These are phyloP conservation scores for Wolfiporia cocos DNA, from an alignment of 1,284 basidiomycete species.

Conservation along the genomic window DNA sequence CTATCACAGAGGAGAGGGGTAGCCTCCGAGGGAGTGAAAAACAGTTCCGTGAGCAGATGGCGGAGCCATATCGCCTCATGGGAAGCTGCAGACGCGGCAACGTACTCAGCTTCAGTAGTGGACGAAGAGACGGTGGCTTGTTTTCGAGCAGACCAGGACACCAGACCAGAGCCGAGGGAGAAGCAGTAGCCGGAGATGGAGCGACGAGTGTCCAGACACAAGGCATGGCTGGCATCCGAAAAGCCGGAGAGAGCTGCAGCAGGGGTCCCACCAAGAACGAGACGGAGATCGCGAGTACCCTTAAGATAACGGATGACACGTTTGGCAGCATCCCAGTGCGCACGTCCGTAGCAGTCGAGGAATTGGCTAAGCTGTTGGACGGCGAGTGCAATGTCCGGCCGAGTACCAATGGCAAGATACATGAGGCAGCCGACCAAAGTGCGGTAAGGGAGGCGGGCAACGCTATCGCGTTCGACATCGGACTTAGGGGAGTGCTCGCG, in stretches of 20 bases:
- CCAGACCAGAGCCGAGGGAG: conserved; percentile 16
- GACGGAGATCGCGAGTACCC: conserved; percentile 24
- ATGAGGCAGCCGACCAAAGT: conserved; percentile 20
- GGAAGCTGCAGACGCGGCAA: conserved; percentile 19
- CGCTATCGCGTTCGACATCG: background rate
- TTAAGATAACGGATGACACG: conserved; percentile 35
- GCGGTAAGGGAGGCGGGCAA: conserved; percentile 2
- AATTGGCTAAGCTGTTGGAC: background rate
- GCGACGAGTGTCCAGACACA: conserved; percentile 24
- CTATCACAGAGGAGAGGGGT: background rate
- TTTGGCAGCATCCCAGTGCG: conserved; percentile 24
- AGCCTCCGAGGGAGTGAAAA: background rate
- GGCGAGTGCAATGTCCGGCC: conserved; percentile 16
- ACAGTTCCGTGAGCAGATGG: background rate
- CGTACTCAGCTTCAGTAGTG: conserved; percentile 26
- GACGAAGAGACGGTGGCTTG: conserved; percentile 25
- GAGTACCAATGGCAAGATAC: conserved; percentile 30
- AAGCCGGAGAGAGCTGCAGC: conserved; percentile 35
- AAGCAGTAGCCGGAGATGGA: conserved; percentile 32
- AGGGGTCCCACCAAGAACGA: conserved; percentile 25
- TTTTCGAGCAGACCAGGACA: conserved; percentile 31
- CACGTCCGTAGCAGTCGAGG: background rate
- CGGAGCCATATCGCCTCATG: conserved; percentile 19
- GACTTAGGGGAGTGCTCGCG: background rate
- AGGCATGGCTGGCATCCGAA: conserved; percentile 32